These are phyloP conservation scores for Colletotrichum sp. DNA, from an alignment of 2,329 filamentous ascomycete genomes.

Conservation along the genomic window DNA sequence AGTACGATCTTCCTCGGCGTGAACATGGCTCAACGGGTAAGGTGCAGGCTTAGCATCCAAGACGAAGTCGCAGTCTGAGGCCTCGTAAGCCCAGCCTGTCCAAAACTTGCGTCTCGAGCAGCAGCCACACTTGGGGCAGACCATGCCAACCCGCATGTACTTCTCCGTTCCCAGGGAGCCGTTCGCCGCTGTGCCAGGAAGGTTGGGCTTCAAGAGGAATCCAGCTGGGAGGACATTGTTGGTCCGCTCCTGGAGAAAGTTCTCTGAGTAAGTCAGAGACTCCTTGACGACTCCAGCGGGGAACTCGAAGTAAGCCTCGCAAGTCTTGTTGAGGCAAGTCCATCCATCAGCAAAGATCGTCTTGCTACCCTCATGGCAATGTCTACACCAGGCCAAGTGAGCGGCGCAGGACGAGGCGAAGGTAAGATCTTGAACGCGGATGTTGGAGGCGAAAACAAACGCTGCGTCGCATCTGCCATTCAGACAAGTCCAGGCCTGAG, in stretches of 20 bases:
- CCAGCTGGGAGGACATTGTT: conserved; percentile 42
- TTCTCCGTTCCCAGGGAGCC: conserved; percentile 49
- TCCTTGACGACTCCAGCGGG: conserved; percentile 29
- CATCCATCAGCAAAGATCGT: conserved; percentile 35
- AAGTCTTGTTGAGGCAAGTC: conserved; percentile 39
- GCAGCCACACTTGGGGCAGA: conserved; percentile 67
- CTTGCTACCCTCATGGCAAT: conserved; percentile 44
- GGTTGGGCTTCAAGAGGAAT: conserved; percentile 34
- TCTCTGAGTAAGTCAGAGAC: conserved; percentile 54
- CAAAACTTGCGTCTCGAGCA: conserved; percentile 67
- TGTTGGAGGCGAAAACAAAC: conserved; percentile 3
- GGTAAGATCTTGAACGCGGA: neutral
- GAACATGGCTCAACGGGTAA: conserved; percentile 24
- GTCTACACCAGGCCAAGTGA: conserved; percentile 13
- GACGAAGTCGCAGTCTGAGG: conserved; percentile 51
- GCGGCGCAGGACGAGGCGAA: conserved; percentile 14
- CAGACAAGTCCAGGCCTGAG: conserved; percentile 31
- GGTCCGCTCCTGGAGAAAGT: conserved; percentile 62
- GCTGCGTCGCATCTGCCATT: conserved; percentile 23
- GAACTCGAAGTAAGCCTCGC: conserved; percentile 54
- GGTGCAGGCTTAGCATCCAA: conserved; percentile 33
- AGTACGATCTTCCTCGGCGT: conserved; percentile 3
- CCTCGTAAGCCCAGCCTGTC: conserved; percentile 66
- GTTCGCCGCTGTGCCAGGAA: conserved; percentile 38
- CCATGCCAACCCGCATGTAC: conserved; percentile 65